phyloP scores from a whole-genome alignment of 331 rosid species.

The Erythrophleum ivorense region DNA sequence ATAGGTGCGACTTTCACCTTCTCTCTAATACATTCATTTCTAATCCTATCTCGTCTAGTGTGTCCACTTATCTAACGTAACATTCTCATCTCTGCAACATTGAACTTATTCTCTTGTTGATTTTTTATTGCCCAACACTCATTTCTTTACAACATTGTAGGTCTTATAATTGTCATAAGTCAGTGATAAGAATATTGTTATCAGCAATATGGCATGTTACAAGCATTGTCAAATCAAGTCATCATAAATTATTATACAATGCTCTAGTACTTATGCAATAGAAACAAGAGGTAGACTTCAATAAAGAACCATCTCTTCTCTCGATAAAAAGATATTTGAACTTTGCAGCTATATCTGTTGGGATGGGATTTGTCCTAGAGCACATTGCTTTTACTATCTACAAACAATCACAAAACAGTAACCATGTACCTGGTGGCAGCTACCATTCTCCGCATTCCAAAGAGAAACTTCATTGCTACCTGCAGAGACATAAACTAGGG shows the following conservation, averaged over 20 bases:
- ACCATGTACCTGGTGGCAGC: constrained; percentile 90
- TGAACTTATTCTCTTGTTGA: no score
- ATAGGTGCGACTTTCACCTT: no score
- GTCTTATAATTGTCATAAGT: constrained; percentile 18
- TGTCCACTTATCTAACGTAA: no score
- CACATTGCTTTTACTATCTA: constrained; percentile 22
- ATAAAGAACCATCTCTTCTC: constrained; percentile 22
- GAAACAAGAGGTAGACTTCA: constrained; percentile 24
- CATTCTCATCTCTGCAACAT: no score
- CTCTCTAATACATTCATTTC: no score
- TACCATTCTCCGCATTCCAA: constrained; percentile 98
- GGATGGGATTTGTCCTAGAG: constrained; percentile 19
- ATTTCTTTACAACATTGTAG: no score
- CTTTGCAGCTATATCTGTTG: neutral
- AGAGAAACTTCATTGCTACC: constrained; percentile 97
- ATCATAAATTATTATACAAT: constrained; percentile 13
- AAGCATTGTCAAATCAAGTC: constrained; percentile 26
- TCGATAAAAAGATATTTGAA: constrained; percentile 16
- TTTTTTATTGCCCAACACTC: no score
- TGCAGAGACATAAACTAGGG: constrained; percentile 94
- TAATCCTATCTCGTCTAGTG: no score
- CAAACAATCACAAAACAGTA: constrained; percentile 34
- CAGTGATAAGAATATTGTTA: constrained; percentile 5
- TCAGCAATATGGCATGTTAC: neutral
- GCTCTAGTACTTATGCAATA: constrained; percentile 21